phyloP scores from a whole-genome alignment of 139 green algal species.

The Chlorella sp. region DNA sequence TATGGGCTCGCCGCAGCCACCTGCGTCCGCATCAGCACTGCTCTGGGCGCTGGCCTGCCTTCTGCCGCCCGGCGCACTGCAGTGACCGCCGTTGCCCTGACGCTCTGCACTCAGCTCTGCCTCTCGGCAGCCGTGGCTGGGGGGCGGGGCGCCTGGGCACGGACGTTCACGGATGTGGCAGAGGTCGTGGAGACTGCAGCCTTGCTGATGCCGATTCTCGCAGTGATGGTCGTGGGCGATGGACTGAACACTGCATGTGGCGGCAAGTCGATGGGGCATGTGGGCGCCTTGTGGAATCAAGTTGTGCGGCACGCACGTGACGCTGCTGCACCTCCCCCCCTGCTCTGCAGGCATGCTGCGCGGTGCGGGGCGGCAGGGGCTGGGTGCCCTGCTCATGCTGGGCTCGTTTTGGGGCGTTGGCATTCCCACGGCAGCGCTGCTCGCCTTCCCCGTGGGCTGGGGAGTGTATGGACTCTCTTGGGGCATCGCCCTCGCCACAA shows the following conservation, averaged over 20 bases:
- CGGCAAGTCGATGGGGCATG: too few species aligned
- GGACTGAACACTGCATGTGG: slow-evolving; percentile 56
- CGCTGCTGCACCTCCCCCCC: too few species aligned
- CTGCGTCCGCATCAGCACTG: slow-evolving; percentile 39
- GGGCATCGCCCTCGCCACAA: slow-evolving; percentile 37
- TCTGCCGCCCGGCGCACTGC: slow-evolving; percentile 26
- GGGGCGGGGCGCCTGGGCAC: not conserved
- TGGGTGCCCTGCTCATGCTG: slow-evolving; percentile 52
- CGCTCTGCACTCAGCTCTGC: slow-evolving; percentile 2
- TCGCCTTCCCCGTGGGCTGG: slow-evolving; percentile 46
- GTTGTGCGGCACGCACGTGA: too few species aligned
- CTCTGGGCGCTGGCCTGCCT: slow-evolving; percentile 33
- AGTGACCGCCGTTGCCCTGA: not conserved
- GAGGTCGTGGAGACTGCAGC: slow-evolving; percentile 18
- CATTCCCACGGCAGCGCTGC: slow-evolving; percentile 52
- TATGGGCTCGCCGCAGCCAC: slow-evolving; percentile 22
- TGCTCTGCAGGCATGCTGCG: slow-evolving; percentile 48
- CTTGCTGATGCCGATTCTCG: slow-evolving; percentile 39
- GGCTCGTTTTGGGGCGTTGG: slow-evolving; percentile 50
- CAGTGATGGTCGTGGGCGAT: slow-evolving; percentile 44
- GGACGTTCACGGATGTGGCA: slow-evolving; percentile 6
- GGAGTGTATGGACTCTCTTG: slow-evolving; percentile 62
- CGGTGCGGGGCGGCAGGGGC: slow-evolving; percentile 31
- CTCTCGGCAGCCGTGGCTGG: not conserved
- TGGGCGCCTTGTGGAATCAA: too few species aligned